Evolutionary conservation across 202 grass and related monocot genomes (phyloP).

Genomic region (Hordeum pubiflorum): DNA sequence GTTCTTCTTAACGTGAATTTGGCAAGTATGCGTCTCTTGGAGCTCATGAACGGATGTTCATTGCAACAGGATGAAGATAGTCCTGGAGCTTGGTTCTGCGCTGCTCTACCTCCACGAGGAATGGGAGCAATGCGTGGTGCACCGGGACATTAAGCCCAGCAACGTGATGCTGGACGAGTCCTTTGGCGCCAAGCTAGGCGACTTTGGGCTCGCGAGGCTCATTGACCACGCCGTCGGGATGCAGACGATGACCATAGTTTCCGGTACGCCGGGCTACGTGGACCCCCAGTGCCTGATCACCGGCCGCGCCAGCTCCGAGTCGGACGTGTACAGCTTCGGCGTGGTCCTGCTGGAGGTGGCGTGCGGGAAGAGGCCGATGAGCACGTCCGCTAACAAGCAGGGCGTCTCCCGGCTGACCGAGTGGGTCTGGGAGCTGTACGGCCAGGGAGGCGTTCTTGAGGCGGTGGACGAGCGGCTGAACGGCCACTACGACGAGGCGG

Average conservation of each 20-base stretch:
- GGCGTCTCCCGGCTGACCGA: conserved; percentile 1
- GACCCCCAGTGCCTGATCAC: conserved; percentile 13
- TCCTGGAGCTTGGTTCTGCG: conserved; percentile 18
- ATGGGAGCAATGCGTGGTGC: conserved; percentile 43
- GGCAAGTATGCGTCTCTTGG: background rate
- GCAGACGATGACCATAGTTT: conserved; percentile 18
- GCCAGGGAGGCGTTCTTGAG: background rate
- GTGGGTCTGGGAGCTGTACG: conserved; percentile 35
- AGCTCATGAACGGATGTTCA: background rate
- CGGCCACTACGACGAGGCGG: background rate
- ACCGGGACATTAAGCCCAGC: conserved; percentile 45
- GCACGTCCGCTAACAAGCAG: background rate
- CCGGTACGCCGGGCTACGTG: conserved; percentile 25
- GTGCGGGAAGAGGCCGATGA: conserved; percentile 25
- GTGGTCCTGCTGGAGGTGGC: conserved; percentile 33
- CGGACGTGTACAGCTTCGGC: conserved; percentile 35
- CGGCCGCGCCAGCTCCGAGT: conserved; percentile 20
- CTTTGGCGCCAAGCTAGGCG: conserved; percentile 46
- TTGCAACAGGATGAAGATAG: conserved; percentile 24
- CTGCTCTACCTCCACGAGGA: conserved; percentile 41
- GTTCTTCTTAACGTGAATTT: background rate
- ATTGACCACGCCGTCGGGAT: conserved; percentile 19
- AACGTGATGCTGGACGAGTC: conserved; percentile 46
- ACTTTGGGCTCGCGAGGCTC: conserved; percentile 43
- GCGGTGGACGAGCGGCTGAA: background rate